Evolutionary conservation across 306 rosid species (phyloP).

Genomic region (Delonix regia): DNA sequence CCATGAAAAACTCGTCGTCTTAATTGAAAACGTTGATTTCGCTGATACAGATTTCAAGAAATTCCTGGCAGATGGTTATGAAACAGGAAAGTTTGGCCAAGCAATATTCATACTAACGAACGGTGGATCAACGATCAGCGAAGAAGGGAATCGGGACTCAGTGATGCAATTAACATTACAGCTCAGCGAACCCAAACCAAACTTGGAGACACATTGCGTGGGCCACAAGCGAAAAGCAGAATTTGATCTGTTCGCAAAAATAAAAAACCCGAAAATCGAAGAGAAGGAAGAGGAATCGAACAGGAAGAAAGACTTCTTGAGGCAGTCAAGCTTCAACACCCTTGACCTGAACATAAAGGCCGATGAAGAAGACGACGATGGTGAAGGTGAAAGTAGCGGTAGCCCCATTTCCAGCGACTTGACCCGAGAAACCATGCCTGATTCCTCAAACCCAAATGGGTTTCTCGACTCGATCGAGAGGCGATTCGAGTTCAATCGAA

Average conservation of each 20-base stretch:
- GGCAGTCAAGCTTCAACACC: conserved; percentile 73
- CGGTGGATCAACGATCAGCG: conserved; percentile 45
- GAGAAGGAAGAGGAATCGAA: conserved; percentile 38
- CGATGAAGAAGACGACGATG: conserved; percentile 48
- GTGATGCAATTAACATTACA: conserved; percentile 59
- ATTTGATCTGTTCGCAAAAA: conserved; percentile 52
- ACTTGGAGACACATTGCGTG: conserved; percentile 42
- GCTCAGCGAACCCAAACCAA: conserved; percentile 44
- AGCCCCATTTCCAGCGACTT: conserved; percentile 70
- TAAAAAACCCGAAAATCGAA: conserved; percentile 48
- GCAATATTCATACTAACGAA: conserved; percentile 64
- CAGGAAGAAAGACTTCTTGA: conserved; percentile 50
- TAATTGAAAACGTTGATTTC: conserved; percentile 64
- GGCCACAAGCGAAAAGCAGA: conserved; percentile 66
- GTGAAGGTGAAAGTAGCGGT: conserved; percentile 28
- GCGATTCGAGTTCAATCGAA: conserved; percentile 54
- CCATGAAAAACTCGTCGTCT: conserved; percentile 56
- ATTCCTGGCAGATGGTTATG: conserved; percentile 60
- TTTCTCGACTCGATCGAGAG: conserved; percentile 59
- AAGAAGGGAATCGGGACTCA: conserved; percentile 35
- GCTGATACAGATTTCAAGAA: conserved; percentile 73
- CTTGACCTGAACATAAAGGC: conserved; percentile 87
- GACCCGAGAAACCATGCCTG: conserved; percentile 54
- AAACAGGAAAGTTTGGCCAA: conserved; percentile 59
- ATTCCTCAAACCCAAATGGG: conserved; percentile 45